Evolutionary conservation across 2,329 filamentous ascomycete species (phyloP), one percentile per base, ranked within the genome.

Genomic region (Diaporthe sp.): DNA sequence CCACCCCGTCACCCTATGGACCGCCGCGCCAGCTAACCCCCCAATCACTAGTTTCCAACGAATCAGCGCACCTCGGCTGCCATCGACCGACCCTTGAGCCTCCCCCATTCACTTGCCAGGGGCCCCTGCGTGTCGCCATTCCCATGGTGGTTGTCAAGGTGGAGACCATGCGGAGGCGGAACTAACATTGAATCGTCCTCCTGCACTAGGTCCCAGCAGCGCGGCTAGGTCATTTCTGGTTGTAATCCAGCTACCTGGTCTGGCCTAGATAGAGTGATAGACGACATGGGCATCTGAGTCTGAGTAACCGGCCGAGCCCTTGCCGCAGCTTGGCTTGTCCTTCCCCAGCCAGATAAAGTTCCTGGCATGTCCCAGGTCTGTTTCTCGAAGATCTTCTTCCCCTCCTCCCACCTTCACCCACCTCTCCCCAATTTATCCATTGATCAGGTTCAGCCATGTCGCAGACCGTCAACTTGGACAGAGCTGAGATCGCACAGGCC

Each of bases 401-500:
- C 47, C 64, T 70, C 58, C 40, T 38, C 57, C 38, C 66, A 15
- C 40, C 35, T 19, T 47, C 57, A 42, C 22, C 47, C 25, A 25
- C 12, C 25, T 13, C 57, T 19, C 38, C 66, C 50, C n/a, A 47
- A 33, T 10, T n/a, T 19, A n/a, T 12, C 35, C 70, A 28, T 47
- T n/a, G 22, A 55, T 42, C 64, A 54, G 58, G 57, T 60, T 30
- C 60, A 67, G 54, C 50, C 47, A 77, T 77, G 76, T 76, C 74
- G 52, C 76, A 77, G 25, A 77, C 74, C 10, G 74, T 77, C 33
- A 77, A 77, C 61, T 50, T 76, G 58, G 76, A 77, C 57, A 71
- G 76, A 61, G 76, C 76, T n/a, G 76, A 77, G 68, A 73, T 77
- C 57, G 76, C 75, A n/a, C 75, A 76, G 75, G 75, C 75, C 58